Evolutionary conservation across 176 grass and related monocot species (phyloP).

Genomic region (Triticum aestivum): DNA sequence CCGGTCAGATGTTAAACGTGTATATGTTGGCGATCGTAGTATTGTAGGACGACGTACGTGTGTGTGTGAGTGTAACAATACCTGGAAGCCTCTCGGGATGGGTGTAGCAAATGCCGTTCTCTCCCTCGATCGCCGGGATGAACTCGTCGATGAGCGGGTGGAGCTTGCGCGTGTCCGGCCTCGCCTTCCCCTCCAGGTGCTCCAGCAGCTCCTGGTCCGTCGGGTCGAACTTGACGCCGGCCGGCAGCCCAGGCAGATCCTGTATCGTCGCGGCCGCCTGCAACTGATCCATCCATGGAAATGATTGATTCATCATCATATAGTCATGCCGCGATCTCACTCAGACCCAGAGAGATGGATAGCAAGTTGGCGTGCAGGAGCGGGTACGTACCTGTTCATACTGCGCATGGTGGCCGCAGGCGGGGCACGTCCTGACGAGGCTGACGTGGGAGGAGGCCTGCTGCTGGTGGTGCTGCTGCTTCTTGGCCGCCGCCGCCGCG

Average conservation of each 20-base stretch:
- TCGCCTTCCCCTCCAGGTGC: conserved; percentile 91
- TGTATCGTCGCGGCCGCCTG: conserved; percentile 70
- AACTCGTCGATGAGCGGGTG: conserved; percentile 97
- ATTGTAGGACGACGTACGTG: too few species aligned
- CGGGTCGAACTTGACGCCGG: conserved; percentile 96
- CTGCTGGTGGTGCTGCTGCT: conserved; percentile 39
- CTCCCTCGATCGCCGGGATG: conserved; percentile 95
- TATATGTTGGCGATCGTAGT: neutral
- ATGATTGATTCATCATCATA: neutral
- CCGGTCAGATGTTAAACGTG: neutral
- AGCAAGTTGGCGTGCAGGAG: neutral
- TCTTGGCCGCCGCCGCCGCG: conserved; percentile 31
- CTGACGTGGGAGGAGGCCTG: conserved; percentile 34
- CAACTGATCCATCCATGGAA: neutral
- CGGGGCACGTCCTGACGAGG: conserved; percentile 72
- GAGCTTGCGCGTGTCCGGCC: conserved; percentile 61
- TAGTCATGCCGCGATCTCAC: neutral
- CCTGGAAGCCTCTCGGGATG: conserved; percentile 96
- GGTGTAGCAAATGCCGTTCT: conserved; percentile 99
- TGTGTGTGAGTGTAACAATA: conserved; percentile 9
- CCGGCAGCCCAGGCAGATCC: conserved; percentile 80
- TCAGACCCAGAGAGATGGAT: neutral
- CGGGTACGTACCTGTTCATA: conserved; percentile 49
- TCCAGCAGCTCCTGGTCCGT: conserved; percentile 94
- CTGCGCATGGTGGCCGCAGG: conserved; percentile 74